Conservation (phyloP, 192 early-diverging fungal genomes). For the Dispira parvispora region DNA sequence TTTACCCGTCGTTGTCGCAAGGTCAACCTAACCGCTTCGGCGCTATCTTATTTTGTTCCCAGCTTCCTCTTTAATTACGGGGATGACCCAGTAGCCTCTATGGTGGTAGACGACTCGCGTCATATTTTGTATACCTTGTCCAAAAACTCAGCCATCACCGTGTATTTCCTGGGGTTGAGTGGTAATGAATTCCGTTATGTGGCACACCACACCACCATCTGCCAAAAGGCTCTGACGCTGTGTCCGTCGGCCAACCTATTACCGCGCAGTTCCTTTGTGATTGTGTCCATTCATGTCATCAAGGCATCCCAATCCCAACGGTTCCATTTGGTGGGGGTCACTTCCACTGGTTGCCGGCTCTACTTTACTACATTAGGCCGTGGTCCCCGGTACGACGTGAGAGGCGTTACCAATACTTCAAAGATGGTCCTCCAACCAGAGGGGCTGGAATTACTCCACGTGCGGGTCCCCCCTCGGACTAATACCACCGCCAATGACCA, state of each 20-base stretch:
- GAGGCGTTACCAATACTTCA: conserved; percentile 4
- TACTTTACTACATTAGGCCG: conserved; percentile 45
- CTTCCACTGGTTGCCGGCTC: conserved; percentile 54
- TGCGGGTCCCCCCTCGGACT: conserved; percentile 44
- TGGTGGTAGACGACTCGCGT: conserved; percentile 50
- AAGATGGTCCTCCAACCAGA: conserved; percentile 22
- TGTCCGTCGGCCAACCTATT: conserved; percentile 29
- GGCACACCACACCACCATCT: conserved; percentile 29
- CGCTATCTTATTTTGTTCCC: conserved; percentile 53
- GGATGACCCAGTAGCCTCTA: conserved; percentile 35
- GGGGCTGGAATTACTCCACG: conserved; percentile 44
- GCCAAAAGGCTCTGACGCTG: conserved; percentile 24
- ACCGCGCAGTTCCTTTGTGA: conserved; percentile 33
- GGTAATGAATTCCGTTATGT: conserved; percentile 36
- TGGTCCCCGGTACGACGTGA: conserved; percentile 21
- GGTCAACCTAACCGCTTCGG: conserved; percentile 49
- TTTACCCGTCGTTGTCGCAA: conserved; percentile 61
- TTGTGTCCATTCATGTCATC: conserved; percentile 60
- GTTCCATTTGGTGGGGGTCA: conserved; percentile 61
- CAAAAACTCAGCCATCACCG: conserved; percentile 46
- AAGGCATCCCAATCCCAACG: conserved; percentile 40
- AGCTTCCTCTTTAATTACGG: conserved; percentile 30
- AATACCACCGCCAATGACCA: conserved; percentile 17
- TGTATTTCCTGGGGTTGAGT: conserved; percentile 42
- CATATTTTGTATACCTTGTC: conserved; percentile 55